phyloP scores from a whole-genome alignment of 441 rosid species.

The Pelargonium fulgidum region DNA sequence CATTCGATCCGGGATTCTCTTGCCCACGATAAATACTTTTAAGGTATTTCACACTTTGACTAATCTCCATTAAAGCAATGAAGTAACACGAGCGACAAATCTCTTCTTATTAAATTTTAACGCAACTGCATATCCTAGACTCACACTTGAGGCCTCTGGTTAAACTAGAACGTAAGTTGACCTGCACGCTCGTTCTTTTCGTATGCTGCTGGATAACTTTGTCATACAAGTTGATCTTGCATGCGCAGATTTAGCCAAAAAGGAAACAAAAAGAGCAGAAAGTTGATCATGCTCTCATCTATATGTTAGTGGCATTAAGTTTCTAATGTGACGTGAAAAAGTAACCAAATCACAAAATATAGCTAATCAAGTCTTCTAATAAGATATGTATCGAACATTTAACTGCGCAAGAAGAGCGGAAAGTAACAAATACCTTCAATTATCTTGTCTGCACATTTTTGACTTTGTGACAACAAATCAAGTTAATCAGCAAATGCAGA shows the following conservation, averaged over 20 bases:
- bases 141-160: too few species aligned
- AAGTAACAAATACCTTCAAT: constrained; percentile 8
- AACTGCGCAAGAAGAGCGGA: not conserved
- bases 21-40: too few species aligned
- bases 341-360: not conserved
- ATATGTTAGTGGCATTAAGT: not conserved
- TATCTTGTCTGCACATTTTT: constrained; percentile 20
- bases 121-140: too few species aligned
- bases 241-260: constrained; percentile 6
- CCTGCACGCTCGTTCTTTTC: not conserved
- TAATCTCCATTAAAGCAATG: too few species aligned
- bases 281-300: not conserved
- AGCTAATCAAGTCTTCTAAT: not conserved
- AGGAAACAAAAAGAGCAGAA: constrained; percentile 5
- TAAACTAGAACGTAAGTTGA: too few species aligned
- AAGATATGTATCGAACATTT: not conserved
- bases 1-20: too few species aligned
- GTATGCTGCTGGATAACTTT: not conserved
- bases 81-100: too few species aligned
- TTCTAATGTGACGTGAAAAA: not conserved
- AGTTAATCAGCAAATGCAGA: constrained; percentile 20
- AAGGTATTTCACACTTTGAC: too few species aligned
- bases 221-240: not conserved
- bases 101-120: too few species aligned
- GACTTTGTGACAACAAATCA: constrained; percentile 21